A percentile compares a stretch with the other conserved stretches of the same genome.
These are phyloP conservation scores for Plantago major DNA, from an alignment of 257 asterid genomes.

Conservation along the genomic window DNA sequence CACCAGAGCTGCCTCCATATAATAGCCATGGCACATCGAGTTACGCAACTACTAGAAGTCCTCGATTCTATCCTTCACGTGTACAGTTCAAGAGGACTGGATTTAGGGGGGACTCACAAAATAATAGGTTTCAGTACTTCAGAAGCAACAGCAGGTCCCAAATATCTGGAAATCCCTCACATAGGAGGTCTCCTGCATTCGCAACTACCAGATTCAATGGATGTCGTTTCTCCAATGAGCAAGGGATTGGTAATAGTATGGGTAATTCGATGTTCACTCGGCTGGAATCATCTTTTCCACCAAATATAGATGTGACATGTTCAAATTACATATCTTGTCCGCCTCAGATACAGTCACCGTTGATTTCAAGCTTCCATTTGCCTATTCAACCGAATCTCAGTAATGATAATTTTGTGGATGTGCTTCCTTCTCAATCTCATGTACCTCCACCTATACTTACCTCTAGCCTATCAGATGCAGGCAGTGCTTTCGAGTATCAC, in stretches of 20 bases:
- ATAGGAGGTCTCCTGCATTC: conserved; percentile 20
- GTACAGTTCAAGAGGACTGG: conserved; percentile 39
- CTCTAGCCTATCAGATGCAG: conserved; percentile 27
- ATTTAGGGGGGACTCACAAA: conserved; percentile 19
- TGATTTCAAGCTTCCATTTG: conserved; percentile 25
- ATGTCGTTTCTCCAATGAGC: conserved; percentile 19
- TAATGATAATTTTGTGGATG: conserved; percentile 20
- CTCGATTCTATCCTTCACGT: conserved; percentile 26
- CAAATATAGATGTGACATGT: conserved; percentile 14
- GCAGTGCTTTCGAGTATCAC: conserved; percentile 21
- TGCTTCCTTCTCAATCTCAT: conserved; percentile 23
- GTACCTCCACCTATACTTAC: conserved; percentile 25
- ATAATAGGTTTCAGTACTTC: conserved; percentile 17
- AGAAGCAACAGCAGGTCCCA: conserved; percentile 21
- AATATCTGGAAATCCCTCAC: conserved; percentile 19
- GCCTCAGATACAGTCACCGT: conserved; percentile 27
- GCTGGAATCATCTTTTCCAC: conserved; percentile 21
- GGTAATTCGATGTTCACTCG: conserved; percentile 22
- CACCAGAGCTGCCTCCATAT: conserved; percentile 25
- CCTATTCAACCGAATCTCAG: conserved; percentile 26
- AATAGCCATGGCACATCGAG: conserved; percentile 18
- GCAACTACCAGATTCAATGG: conserved; percentile 21
- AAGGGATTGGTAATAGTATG: conserved; percentile 9
- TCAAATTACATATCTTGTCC: conserved; percentile 17
- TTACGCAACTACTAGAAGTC: conserved; percentile 24